Evolutionary conservation across 352 stramenopile species (phyloP), one percentile per base, ranked within the genome.

Genomic region (Elongisporangium anandrum): DNA sequence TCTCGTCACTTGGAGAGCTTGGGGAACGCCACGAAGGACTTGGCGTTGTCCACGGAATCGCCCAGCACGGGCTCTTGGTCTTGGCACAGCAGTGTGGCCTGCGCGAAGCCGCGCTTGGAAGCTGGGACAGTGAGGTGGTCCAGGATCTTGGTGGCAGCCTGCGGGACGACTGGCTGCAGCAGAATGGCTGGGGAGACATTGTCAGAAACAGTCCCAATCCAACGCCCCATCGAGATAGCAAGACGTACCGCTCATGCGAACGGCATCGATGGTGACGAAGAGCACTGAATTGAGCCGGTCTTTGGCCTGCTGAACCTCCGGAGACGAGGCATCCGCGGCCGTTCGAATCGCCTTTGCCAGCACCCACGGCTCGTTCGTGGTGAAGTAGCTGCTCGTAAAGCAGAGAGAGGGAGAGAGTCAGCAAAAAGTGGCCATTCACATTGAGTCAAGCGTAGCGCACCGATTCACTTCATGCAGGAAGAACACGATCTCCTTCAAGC

Each of bases 381-480:
- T 87, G 54, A 94, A 94, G 65, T 92, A 89, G 12, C 79, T 87
- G 58, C 21, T 23, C 20, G 57, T 19, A 45, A 29, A 57, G 4
- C 20, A n/a, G n/a, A n/a, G n/a, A n/a, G n/a, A 21, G 50, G 41
- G 6, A 41, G 54, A 61, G 38, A 41, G 29, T 50, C 22, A 60
- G 19, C n/a, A 49, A 50, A n/a, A n/a, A n/a, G n/a, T n/a, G n/a
- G n/a, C n/a, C n/a, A n/a, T n/a, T 12, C 19, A 39, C 2, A n/a
- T 19, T 12, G 20, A 4, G 15, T 21, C 50, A 34, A 48, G 47
- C 20, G 52, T 2, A 56, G 38, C 66, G 16, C 61, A 88, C 70
- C 77, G 73, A 54, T 94, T 94, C 38, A 94, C 77, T 59, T 94
- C 83, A 55, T 92, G 78, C 8, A 94, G 75, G 57, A 85, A 91